These are phyloP conservation scores for Populus pruinosa DNA, from an alignment of 345 rosid genomes.

Conservation along the genomic window DNA sequence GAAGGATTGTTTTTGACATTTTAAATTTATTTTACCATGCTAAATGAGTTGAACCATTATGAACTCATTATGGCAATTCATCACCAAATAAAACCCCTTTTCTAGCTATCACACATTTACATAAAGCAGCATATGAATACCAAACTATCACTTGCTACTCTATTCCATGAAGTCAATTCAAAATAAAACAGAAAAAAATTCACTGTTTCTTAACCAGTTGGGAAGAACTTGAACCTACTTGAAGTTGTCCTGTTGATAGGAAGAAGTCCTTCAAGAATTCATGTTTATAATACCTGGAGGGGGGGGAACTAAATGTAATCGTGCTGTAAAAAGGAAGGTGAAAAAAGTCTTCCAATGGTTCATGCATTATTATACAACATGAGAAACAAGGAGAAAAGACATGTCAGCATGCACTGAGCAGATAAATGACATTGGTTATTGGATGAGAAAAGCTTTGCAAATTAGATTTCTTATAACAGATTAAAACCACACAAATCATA, in stretches of 20 bases:
- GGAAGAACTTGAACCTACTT: constrained; percentile 49
- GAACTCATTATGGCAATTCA: neutral
- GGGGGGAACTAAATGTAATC: constrained; percentile 7
- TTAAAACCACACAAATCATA: neutral
- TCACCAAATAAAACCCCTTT: neutral
- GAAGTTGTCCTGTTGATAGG: constrained; percentile 85
- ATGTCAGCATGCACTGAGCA: neutral
- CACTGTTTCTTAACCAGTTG: neutral
- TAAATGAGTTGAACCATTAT: neutral
- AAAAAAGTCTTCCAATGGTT: neutral
- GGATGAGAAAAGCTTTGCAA: neutral
- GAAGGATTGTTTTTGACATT: neutral
- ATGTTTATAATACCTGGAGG: constrained; percentile 69
- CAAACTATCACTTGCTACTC: neutral
- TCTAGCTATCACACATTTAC: neutral
- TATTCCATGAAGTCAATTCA: neutral
- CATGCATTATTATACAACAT: too few relatives aligned
- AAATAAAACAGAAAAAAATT: neutral
- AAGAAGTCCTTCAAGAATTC: constrained; percentile 95
- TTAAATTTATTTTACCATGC: neutral
- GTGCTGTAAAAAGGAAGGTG: neutral
- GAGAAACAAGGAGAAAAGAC: neutral
- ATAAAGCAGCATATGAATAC: constrained; percentile 1
- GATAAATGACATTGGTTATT: neutral
- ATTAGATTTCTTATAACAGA: neutral